These are phyloP conservation scores for Oryza coarctata DNA, from an alignment of 176 grass and related monocot species.

Conservation along the genomic window DNA sequence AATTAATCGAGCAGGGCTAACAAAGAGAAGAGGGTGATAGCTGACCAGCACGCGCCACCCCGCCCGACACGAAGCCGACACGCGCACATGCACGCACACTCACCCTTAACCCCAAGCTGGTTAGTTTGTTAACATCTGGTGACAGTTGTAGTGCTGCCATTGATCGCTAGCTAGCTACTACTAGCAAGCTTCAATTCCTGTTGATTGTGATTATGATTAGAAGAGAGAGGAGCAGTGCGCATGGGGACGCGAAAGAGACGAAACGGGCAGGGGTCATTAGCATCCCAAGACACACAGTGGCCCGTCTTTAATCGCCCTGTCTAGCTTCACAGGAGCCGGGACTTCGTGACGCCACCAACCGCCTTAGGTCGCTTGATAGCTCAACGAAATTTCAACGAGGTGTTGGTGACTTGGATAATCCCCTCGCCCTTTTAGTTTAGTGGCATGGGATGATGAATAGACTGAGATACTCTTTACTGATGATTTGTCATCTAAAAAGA, in stretches of 20 bases:
- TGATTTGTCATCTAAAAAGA: too few relatives aligned
- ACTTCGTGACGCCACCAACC: background rate
- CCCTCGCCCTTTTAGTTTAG: too few relatives aligned
- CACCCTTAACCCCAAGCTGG: background rate
- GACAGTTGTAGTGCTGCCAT: background rate
- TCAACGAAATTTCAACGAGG: background rate
- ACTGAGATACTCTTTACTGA: too few relatives aligned
- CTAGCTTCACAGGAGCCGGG: background rate
- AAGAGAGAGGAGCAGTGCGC: background rate
- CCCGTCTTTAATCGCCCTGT: conserved; percentile 2
- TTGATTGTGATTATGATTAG: background rate
- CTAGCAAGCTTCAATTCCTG: background rate
- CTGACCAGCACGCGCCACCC: background rate
- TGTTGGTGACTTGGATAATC: background rate
- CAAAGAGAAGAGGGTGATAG: too few relatives aligned
- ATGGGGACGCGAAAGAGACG: background rate
- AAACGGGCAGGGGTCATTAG: background rate
- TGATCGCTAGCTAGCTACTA: too few relatives aligned
- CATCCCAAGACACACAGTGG: background rate
- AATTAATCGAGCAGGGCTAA: background rate
- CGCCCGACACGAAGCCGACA: conserved; percentile 6
- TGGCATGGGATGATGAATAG: too few relatives aligned
- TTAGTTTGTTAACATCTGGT: conserved; percentile 16
- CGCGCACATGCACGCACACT: conserved; percentile 9
- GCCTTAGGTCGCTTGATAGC: background rate